Evolutionary conservation across 257 asterid genomes (phyloP), one percentile per base, ranked within the genome.

Genomic region (Salvia miltiorrhiza): DNA sequence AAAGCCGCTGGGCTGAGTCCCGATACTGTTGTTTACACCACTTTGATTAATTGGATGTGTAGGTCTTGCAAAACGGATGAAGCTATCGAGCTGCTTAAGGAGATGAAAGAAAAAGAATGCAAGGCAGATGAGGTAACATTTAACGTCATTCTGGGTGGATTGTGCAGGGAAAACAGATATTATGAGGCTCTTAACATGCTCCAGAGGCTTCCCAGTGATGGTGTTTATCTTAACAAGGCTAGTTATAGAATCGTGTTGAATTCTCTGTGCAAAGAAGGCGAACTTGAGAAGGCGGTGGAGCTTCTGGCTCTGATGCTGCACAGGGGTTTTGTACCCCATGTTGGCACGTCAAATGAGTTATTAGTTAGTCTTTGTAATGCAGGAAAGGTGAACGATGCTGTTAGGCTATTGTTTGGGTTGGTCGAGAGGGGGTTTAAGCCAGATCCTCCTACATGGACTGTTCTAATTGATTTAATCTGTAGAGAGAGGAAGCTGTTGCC

Each of bases 231-330:
- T 35, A 87, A 85, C 79, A 87, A 89, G 76, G 88, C 83, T 59
- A 90, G 96, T 78, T 93, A 90, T 78, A 83, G 96, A 80, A 93
- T 90, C 16, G 97, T 90, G 77, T 62, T 93, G 48, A 93, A 93
- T 75, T 79, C 78, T 68, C 77, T 88, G 83, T 85, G 83, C 77
- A 87, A 83, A 71, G 95, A 84, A 75, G 85, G 88, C 14, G 87
- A 90, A 72, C 57, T 82, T 71, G 88, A 86, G 53, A 86, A 73
- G 80, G 91, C 88, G 3, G 79, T 80, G 59, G 83, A 75, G 28
- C 73, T 93, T 73, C 67, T 90, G 59, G 79, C 58, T 58, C 71
- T 89, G 79, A 90, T 93, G 99, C 70, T 93, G 81, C 74, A 71
- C 41, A 78, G 96, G 85, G 91, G 96, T 17, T 82, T 88, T 63